A percentile compares a stretch with the other conserved stretches of the same genome.
Evolutionary conservation across 345 rosid genomes (phyloP).

Genomic region (Aquilaria malaccensis): DNA sequence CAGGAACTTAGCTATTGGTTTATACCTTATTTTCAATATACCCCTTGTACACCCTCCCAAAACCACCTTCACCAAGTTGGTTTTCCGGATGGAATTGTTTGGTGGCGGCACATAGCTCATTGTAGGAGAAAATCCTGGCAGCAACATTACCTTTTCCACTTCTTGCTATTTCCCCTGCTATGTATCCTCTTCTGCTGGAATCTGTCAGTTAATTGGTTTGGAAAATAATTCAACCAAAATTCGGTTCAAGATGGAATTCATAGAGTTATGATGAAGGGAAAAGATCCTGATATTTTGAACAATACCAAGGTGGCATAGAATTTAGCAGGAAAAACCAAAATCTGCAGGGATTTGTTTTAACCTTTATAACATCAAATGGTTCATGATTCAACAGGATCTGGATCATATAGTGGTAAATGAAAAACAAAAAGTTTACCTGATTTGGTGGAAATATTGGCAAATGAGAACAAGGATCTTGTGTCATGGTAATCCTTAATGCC

Average conservation of each 20-base stretch:
- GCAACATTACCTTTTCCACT: slow-evolving; percentile 64
- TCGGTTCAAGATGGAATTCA: background rate
- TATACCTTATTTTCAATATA: slow-evolving; percentile 43
- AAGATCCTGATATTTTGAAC: too few relatives aligned
- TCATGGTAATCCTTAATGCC: slow-evolving; percentile 54
- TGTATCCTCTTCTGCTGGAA: slow-evolving; percentile 63
- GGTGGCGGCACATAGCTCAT: slow-evolving; percentile 62
- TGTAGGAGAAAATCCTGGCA: slow-evolving; percentile 50
- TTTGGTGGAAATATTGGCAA: slow-evolving; percentile 77
- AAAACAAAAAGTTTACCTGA: slow-evolving; percentile 34
- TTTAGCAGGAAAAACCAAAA: background rate
- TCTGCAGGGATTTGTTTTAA: background rate
- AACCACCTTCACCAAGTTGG: slow-evolving; percentile 92
- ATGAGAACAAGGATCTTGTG: slow-evolving; percentile 42
- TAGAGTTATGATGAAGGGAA: background rate
- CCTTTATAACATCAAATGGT: background rate
- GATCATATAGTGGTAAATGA: background rate
- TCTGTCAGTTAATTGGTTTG: slow-evolving; percentile 28
- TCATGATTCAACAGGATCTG: background rate
- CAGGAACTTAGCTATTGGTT: too few relatives aligned
- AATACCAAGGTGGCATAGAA: too few relatives aligned
- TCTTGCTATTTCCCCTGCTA: slow-evolving; percentile 51
- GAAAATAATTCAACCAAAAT: background rate
- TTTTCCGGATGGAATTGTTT: slow-evolving; percentile 54
- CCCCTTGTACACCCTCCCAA: slow-evolving; percentile 90